Conservation (phyloP, 2,329 filamentous ascomycete species). For the Sphaerostilbella broomeana region DNA sequence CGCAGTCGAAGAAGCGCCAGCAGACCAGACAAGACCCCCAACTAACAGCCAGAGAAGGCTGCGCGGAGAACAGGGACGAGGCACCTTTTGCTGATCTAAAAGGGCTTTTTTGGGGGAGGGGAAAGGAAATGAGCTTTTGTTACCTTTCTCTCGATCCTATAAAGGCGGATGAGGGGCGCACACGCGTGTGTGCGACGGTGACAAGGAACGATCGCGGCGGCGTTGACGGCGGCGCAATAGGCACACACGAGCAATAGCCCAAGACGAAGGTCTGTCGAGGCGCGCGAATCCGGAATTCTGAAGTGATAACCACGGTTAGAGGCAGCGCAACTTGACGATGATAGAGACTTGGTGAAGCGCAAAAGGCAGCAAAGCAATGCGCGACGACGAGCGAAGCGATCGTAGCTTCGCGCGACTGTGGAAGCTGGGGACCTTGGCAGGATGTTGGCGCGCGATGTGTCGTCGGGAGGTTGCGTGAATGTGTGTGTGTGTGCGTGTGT, state of each 20-base stretch:
- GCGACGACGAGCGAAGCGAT: neutral
- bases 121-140: conserved; percentile 5
- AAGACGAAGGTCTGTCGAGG: conserved; percentile 7
- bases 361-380: conserved; percentile 4
- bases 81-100: conserved; percentile 2
- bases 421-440: conserved; percentile 17
- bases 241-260: conserved; percentile 11
- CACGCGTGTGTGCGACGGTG: conserved; percentile 14
- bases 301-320: conserved; percentile 10
- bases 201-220: conserved; percentile 8
- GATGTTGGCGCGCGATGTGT: conserved; percentile 16
- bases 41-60: conserved; percentile 4
- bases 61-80: conserved; percentile 1
- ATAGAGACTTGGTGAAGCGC: conserved; percentile 8
- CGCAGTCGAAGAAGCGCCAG: conserved; percentile 5
- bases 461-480: conserved; percentile 14
- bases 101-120: neutral
- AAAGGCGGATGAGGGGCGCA: conserved; percentile 10
- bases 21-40: conserved; percentile 1
- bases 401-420: conserved; percentile 4
- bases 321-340: conserved; percentile 10
- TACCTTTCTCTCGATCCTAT: conserved; percentile 9
- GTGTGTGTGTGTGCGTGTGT: no score
- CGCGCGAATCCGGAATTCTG: conserved; percentile 11
- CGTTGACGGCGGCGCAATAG: conserved; percentile 6